A percentile compares a stretch with the other conserved stretches of the same genome.
Evolutionary conservation across 192 early-diverging fungal genomes (phyloP).

Genomic region (Coemansia sp.): DNA sequence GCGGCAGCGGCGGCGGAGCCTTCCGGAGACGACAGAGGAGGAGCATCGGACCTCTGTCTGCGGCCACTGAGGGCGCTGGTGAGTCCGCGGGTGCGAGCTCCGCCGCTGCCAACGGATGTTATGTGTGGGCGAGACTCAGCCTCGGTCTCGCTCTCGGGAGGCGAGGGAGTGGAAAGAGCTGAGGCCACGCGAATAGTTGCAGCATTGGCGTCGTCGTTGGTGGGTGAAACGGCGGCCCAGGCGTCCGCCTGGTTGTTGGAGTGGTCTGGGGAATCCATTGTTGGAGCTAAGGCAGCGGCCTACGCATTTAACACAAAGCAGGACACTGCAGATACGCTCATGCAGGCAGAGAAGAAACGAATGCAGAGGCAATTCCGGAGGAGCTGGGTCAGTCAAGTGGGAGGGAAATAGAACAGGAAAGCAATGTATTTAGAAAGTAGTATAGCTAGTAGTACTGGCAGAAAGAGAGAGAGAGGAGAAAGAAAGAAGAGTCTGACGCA

Average conservation of each 20-base stretch:
- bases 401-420: not conserved
- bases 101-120: not conserved
- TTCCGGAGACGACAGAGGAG: constrained; percentile 12
- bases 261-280: constrained; percentile 10
- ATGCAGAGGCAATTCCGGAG: constrained; percentile 1
- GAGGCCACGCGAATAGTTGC: not conserved
- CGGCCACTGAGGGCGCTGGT: constrained; percentile 49
- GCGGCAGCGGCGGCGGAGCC: not conserved
- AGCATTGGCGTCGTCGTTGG: not conserved
- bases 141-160: not conserved
- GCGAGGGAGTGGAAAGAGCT: not conserved
- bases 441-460: not conserved
- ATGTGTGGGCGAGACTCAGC: not conserved
- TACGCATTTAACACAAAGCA: not conserved
- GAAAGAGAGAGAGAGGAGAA: not conserved
- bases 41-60: constrained; percentile 29
- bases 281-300: not conserved
- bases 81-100: constrained; percentile 30
- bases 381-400: not conserved
- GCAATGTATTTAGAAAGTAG: not conserved
- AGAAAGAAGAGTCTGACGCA: not conserved
- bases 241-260: constrained; percentile 32
- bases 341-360: not conserved
- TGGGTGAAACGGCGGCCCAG: constrained; percentile 8
- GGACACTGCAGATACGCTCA: not conserved